These are phyloP conservation scores for Vitis cinerea DNA, from an alignment of 164 flowering plant species.

Conservation along the genomic window DNA sequence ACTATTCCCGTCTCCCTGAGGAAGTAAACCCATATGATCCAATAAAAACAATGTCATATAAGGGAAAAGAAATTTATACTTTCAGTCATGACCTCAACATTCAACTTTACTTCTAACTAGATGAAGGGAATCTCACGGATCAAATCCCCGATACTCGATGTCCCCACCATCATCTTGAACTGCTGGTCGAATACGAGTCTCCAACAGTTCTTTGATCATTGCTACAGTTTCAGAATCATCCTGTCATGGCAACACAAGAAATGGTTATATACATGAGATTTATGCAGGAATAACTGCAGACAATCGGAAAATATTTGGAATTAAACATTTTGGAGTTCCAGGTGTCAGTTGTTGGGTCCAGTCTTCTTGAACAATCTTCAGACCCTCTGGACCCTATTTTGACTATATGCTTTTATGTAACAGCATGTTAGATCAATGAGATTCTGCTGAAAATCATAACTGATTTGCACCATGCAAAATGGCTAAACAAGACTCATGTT, in stretches of 20 bases:
- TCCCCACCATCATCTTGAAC: conserved; percentile 99
- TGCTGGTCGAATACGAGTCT: conserved; percentile 92
- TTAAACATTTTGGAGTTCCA: too few species aligned
- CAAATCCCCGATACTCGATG: conserved; percentile 82
- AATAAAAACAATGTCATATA: conserved; percentile 1
- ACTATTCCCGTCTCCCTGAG: conserved; percentile 85
- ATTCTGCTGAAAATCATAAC: neutral
- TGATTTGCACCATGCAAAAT: neutral
- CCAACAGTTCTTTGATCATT: conserved; percentile 93
- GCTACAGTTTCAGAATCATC: conserved; percentile 98
- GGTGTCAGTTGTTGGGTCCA: too few species aligned
- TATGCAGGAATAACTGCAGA: neutral
- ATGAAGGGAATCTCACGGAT: conserved; percentile 47
- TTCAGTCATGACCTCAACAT: neutral
- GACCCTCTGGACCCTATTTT: too few species aligned
- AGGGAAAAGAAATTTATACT: neutral
- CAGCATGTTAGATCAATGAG: neutral
- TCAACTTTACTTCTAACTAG: neutral
- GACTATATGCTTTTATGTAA: neutral
- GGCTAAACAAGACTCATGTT: neutral
- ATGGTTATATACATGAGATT: neutral
- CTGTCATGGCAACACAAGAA: conserved; percentile 30
- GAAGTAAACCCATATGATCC: conserved; percentile 6
- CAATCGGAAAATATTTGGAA: too few species aligned
- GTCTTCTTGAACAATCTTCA: too few species aligned